phyloP scores from a whole-genome alignment of 2,329 filamentous ascomycete species.

The Aspergillus tubingensis region DNA sequence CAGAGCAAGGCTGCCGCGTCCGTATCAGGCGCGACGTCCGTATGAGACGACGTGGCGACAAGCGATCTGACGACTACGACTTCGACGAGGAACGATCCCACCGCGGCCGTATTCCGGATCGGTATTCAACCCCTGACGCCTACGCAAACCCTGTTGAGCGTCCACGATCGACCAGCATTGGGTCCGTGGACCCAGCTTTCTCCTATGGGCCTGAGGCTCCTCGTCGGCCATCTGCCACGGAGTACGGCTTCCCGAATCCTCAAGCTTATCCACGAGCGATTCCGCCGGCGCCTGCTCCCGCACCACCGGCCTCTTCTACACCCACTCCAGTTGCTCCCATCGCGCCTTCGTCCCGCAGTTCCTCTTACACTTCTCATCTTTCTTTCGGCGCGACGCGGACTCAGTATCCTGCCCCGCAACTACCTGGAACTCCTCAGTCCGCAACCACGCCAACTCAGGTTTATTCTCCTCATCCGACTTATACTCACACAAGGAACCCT shows the following conservation, averaged over 20 bases:
- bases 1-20: conserved; percentile 94
- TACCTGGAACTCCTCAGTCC: conserved; percentile 47
- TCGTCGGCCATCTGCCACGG: conserved; percentile 53
- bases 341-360: conserved; percentile 15
- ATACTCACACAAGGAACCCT: conserved; percentile 35
- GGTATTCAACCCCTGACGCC: conserved; percentile 53
- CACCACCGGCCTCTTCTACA: conserved; percentile 29
- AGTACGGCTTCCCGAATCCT: conserved; percentile 40
- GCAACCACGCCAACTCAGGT: conserved; percentile 34
- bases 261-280: conserved; percentile 39
- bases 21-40: conserved; percentile 91
- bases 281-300: conserved; percentile 39
- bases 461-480: conserved; percentile 39
- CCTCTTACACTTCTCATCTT: conserved; percentile 43
- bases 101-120: conserved; percentile 44
- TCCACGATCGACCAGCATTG: conserved; percentile 63
- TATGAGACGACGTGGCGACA: conserved; percentile 81
- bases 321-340: conserved; percentile 38
- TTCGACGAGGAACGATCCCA: conserved; percentile 59
- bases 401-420: conserved; percentile 46
- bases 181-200: conserved; percentile 52
- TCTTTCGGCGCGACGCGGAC: conserved; percentile 44
- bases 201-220: conserved; percentile 45
- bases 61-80: conserved; percentile 68
- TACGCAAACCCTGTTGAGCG: conserved; percentile 54